Base-by-base conservation (phyloP, 805 yeast genomes). In the Hanseniaspora pseudoguilliermondii region DNA sequence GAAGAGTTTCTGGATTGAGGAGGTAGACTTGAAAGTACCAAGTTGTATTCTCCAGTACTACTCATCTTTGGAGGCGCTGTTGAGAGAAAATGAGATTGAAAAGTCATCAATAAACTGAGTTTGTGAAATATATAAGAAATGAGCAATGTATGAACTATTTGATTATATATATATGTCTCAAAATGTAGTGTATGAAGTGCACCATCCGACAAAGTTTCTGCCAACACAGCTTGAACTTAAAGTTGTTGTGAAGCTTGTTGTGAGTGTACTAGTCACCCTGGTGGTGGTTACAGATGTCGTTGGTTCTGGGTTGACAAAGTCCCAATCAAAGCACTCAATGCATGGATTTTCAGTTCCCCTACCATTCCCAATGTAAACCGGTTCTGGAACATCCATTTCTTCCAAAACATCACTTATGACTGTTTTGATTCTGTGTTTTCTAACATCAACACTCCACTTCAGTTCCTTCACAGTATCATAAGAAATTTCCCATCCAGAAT, bases 321-420 rank as follows among this genome's bases (percentile, higher is more conserved):
- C 76, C 97, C 97, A 90, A 64, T 86, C 85, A 68, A 78, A 85
- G 67, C 97, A 90, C 64, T 90, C 97, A 55, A 82, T 76, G 66
- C 97, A 90, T 0, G 93, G 89, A 1, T 90, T 75, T 77, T 18
- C 71, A 5, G 23, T 73, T 66, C 97, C 91, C 36, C 66, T 65
- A 0, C 97, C 90, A 23, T 53, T 53, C 6, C 50, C 50, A 16
- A 49, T 46, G 48, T 46, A 53, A 0, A 23, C 25, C 4, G 49
- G 35, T 16, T 46, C 48, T 0, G 95, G 84, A 44, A 75, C 79
- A 60, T 91, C 88, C 67, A 90, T 89, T 2, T 71, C 76, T 63
- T 75, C 66, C 15, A 93, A 72, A 8, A 93, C 78, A 16, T 84
- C 84, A 66, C 87, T 95, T 52, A 93, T 87, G 2, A 93, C 95